Base-by-base conservation (phyloP, 208 protist species). In the Trypanosoma lewisi region DNA sequence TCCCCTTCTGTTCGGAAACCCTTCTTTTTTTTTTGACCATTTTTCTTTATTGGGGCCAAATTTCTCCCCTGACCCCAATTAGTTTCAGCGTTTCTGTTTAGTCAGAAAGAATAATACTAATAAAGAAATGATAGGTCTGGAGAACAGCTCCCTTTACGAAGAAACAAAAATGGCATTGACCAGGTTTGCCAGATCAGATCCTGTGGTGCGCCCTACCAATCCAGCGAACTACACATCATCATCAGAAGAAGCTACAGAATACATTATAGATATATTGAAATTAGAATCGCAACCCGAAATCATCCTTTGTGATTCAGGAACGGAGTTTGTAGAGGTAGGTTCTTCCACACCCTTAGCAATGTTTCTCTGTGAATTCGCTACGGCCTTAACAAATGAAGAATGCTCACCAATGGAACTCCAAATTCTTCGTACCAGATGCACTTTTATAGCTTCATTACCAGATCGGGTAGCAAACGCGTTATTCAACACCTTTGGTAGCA, bases 391-490 rank as follows among this genome's bases (percentile, higher is more conserved):
- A 4, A 37, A 64, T 6, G 49, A 57, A 30, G 65, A 63, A 48
- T 11, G n/a, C 31, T 63, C 47, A 30, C 56, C 55, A 44, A 53
- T 70, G 2, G 48, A 63, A 48, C 4, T 25, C 9, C 31, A 70
- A 34, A 31, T 70, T 41, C 49, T 70, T 44, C n/a, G 19, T 7
- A 47, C 25, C 28, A 42, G 56, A 4, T 70, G 56, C 39, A 70
- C 56, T 5, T 63, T 70, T 63, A 25, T 70, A 25, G 41, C 49
- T 8, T 70, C 65, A 50, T 39, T 70, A 14, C 65, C 65, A 25
- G 65, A 70, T 42, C 65, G 65, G 7, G 17, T 70, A 21, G 34
- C 65, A 34, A 63, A 63, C 51, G 34, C 41, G 27, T 23, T 70
- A 21, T 27, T 34, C 39, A 33, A 48, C 16, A 19, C 21, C 56